Percentiles rank a stretch among this genome's conserved stretches.
Evolutionary conservation across 192 early-diverging fungal genomes (phyloP).

Genomic region (Rhizophagus prolifer): DNA sequence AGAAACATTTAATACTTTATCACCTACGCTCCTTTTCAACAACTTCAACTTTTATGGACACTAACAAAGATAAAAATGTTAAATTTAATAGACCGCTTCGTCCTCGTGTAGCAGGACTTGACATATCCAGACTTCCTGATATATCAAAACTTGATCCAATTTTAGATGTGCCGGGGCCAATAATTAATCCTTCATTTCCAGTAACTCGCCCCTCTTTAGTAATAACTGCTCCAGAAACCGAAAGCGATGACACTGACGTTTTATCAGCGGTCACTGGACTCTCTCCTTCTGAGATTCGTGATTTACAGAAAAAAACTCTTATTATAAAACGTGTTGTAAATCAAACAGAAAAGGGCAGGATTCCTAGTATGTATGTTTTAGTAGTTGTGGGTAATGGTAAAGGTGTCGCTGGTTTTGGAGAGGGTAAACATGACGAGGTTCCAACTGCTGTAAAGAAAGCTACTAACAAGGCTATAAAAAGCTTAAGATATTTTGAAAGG

Average conservation of each 20-base stretch:
- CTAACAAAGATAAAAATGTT: not conserved
- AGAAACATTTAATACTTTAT: too few relatives aligned
- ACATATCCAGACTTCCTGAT: not conserved
- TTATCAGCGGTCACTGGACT: slow-evolving; percentile 37
- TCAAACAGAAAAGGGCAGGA: slow-evolving; percentile 79
- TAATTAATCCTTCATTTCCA: slow-evolving; percentile 12
- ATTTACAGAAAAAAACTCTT: slow-evolving; percentile 68
- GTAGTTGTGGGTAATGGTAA: slow-evolving; percentile 95
- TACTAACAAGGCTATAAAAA: slow-evolving; percentile 82
- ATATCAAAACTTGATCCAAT: slow-evolving; percentile 24
- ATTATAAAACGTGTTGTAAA: slow-evolving; percentile 75
- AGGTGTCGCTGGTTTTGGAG: slow-evolving; percentile 90
- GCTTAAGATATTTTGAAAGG: slow-evolving; percentile 77
- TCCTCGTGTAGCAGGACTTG: slow-evolving; percentile 1
- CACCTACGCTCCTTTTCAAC: not conserved
- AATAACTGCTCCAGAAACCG: not conserved
- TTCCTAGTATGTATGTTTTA: slow-evolving; percentile 80
- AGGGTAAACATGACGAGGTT: slow-evolving; percentile 82
- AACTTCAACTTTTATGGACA: not conserved
- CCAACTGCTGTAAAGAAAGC: slow-evolving; percentile 84
- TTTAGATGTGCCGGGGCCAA: not conserved
- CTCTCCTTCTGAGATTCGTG: slow-evolving; percentile 50
- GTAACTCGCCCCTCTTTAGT: not conserved
- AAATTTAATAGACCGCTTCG: not conserved
- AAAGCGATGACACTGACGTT: slow-evolving; percentile 24